These are phyloP conservation scores for Torulaspora franciscae DNA, from an alignment of 805 yeast genomes.

Conservation along the genomic window DNA sequence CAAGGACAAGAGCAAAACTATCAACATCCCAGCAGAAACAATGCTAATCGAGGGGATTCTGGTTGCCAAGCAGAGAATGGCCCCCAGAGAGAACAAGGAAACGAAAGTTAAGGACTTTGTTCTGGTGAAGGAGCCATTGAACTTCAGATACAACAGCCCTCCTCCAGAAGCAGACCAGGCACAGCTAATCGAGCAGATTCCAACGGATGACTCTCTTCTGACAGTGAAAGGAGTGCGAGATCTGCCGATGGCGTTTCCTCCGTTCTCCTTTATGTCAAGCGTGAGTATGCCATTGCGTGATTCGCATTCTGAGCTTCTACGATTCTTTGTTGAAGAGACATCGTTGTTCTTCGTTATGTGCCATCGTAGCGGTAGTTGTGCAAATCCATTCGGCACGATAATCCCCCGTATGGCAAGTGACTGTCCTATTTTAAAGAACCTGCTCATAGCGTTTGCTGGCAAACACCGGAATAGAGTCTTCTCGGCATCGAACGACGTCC, in stretches of 20 bases:
- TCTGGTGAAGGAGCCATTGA: slow-evolving; percentile 2
- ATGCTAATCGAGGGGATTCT: slow-evolving; percentile 12
- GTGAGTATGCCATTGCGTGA: not conserved
- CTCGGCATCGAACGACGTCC: not conserved
- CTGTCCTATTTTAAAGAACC: slow-evolving; percentile 48
- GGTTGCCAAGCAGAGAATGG: slow-evolving; percentile 3
- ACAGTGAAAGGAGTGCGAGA: not conserved
- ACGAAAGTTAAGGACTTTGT: not conserved
- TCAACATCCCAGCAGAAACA: slow-evolving; percentile 12
- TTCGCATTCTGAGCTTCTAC: not conserved
- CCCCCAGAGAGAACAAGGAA: not conserved
- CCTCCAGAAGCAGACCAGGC: not conserved
- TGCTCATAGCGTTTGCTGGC: slow-evolving; percentile 50
- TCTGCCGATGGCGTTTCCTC: not conserved
- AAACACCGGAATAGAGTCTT: slow-evolving; percentile 36
- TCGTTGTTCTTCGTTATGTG: slow-evolving; percentile 62
- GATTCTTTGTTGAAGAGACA: slow-evolving; percentile 54
- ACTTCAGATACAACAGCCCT: not conserved
- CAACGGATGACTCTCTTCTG: not conserved
- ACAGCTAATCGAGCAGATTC: not conserved
- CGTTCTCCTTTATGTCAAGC: not conserved
- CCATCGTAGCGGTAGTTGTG: slow-evolving; percentile 48
- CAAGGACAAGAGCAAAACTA: slow-evolving; percentile 8
- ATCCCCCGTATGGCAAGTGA: slow-evolving; percentile 66
- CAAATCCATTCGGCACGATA: slow-evolving; percentile 61